A percentile compares a stretch with the other conserved stretches of the same genome.
phyloP scores from a whole-genome alignment of 768 basidiomycete species.

The Hericium erinaceus region DNA sequence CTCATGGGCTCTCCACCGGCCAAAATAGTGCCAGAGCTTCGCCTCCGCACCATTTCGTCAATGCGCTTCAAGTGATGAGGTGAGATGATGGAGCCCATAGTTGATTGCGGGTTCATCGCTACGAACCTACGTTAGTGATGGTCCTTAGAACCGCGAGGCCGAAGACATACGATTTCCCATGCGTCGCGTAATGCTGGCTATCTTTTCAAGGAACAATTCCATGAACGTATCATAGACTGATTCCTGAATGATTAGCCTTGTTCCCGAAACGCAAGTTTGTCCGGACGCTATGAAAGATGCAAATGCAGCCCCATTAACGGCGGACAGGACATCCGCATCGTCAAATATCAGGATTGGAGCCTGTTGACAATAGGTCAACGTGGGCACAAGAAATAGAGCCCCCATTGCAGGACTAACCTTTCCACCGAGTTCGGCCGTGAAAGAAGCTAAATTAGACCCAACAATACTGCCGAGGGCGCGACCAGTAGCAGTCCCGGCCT shows the following conservation, averaged over 20 bases:
- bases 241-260: slow-evolving; percentile 69
- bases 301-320: slow-evolving; percentile 78
- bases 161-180: slow-evolving; percentile 63
- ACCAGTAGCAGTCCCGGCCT: slow-evolving; percentile 77
- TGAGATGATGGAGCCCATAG: slow-evolving; percentile 80
- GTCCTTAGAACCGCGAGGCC: not conserved
- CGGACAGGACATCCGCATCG: slow-evolving; percentile 64
- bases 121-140: slow-evolving; percentile 3
- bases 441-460: slow-evolving; percentile 63
- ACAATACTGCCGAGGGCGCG: slow-evolving; percentile 64
- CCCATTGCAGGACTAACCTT: slow-evolving; percentile 37
- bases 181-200: slow-evolving; percentile 46
- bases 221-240: slow-evolving; percentile 63
- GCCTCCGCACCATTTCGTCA: slow-evolving; percentile 41
- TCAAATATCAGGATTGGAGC: slow-evolving; percentile 75
- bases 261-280: slow-evolving; percentile 89
- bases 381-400: not conserved
- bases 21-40: slow-evolving; percentile 37
- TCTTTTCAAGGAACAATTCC: slow-evolving; percentile 50
- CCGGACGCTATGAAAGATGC: slow-evolving; percentile 82
- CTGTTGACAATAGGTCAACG: slow-evolving; percentile 25
- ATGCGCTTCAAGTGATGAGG: slow-evolving; percentile 54
- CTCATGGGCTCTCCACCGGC: slow-evolving; percentile 60
- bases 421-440: slow-evolving; percentile 81
- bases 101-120: slow-evolving; percentile 63